phyloP scores from a whole-genome alignment of 2,329 filamentous ascomycete genomes.

The Colletotrichum sp. region DNA sequence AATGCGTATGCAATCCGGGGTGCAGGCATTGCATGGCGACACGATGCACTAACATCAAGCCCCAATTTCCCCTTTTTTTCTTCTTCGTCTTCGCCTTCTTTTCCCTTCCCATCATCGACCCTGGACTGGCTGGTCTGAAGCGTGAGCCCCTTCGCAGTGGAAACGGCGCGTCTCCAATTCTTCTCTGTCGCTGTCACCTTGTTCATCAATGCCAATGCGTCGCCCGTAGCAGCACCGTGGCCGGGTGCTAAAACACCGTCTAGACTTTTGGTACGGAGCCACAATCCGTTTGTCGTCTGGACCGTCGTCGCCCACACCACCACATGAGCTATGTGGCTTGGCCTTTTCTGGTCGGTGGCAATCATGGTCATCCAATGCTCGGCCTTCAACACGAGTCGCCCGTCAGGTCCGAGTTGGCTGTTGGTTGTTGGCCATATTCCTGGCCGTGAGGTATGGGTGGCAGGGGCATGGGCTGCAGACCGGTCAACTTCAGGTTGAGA shows the following conservation, averaged over 20 bases:
- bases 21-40: constrained; percentile 4
- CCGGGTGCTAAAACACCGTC: background rate
- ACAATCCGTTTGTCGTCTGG: constrained; percentile 5
- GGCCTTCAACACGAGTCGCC: background rate
- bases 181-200: constrained; percentile 11
- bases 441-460: background rate
- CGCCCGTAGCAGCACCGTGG: background rate
- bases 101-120: background rate
- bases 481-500: constrained; percentile 9
- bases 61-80: constrained; percentile 14
- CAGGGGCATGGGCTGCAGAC: background rate
- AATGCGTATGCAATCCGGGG: background rate
- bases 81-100: background rate
- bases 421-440: background rate
- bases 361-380: background rate
- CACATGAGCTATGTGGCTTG: constrained; percentile 7
- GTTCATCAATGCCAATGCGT: constrained; percentile 3
- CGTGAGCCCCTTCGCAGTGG: background rate
- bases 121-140: background rate
- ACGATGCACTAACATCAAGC: background rate
- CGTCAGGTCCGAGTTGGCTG: background rate
- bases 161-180: background rate
- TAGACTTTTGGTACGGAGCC: background rate
- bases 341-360: background rate
- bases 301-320: background rate